Conservation (phyloP, 1,284 basidiomycete species). For the Coriolopsis trogii region DNA sequence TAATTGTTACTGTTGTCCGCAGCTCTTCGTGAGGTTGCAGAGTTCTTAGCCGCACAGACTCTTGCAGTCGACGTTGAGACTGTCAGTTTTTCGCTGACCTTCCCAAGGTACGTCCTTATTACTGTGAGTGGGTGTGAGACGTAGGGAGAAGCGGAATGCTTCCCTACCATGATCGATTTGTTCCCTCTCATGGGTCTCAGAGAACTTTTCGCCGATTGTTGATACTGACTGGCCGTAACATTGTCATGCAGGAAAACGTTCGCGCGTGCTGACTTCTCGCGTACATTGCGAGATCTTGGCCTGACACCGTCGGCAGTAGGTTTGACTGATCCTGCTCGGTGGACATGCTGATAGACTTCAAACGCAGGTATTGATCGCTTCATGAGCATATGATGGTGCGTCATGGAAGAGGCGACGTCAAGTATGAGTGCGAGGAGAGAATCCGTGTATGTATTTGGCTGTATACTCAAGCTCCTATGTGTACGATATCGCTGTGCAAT, state of each 20-base stretch:
- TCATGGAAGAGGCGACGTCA: neutral
- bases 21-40: conserved; percentile 86
- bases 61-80: conserved; percentile 73
- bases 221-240: neutral
- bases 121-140: too few species aligned
- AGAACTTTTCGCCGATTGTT: too few species aligned
- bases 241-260: conserved; percentile 64
- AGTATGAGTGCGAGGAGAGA: neutral
- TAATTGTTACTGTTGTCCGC: conserved; percentile 1
- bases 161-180: too few species aligned
- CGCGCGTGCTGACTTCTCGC: conserved; percentile 61
- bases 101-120: conserved; percentile 68
- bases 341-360: neutral
- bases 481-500: too few species aligned
- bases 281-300: conserved; percentile 71
- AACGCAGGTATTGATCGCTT: conserved; percentile 29
- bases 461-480: too few species aligned
- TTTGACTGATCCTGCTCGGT: conserved; percentile 8
- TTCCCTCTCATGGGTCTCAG: neutral
- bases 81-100: conserved; percentile 76
- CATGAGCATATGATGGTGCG: conserved; percentile 15
- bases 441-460: too few species aligned
- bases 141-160: too few species aligned
- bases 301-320: conserved; percentile 78
- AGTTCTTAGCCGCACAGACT: conserved; percentile 79